A percentile compares a stretch with the other conserved stretches of the same genome.
These are phyloP conservation scores for Aspergillus awamori DNA, from an alignment of 2,329 filamentous ascomycete genomes.

Conservation along the genomic window DNA sequence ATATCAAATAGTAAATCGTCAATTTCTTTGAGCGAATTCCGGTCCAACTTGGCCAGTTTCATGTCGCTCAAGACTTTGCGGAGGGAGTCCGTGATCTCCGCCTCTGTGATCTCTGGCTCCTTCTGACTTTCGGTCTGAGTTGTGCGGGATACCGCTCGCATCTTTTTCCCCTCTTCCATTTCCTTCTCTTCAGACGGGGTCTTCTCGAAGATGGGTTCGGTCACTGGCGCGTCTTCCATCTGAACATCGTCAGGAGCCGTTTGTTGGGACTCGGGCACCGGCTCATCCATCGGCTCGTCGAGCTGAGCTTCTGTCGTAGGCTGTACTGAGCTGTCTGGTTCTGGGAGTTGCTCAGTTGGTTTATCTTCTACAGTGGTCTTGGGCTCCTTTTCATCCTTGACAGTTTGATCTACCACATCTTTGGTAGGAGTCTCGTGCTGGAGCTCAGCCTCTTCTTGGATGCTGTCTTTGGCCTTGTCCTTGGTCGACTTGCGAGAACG, in stretches of 20 bases:
- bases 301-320: not conserved
- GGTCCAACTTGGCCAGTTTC: constrained; percentile 61
- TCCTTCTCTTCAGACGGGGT: not conserved
- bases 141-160: not conserved
- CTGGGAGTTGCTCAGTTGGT: not conserved
- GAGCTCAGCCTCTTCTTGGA: constrained; percentile 10
- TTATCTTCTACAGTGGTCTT: not conserved
- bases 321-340: not conserved
- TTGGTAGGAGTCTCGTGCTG: not conserved
- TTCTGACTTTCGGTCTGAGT: constrained; percentile 5
- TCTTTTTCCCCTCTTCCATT: constrained; percentile 8
- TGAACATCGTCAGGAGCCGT: constrained; percentile 17
- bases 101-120: not conserved
- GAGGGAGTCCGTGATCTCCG: constrained; percentile 57
- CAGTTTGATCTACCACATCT: not conserved
- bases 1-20: constrained; percentile 81
- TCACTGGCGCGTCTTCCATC: constrained; percentile 17
- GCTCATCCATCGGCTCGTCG: not conserved
- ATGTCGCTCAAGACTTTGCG: constrained; percentile 62
- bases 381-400: not conserved
- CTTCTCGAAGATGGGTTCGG: not conserved
- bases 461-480: constrained; percentile 17
- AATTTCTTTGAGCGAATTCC: constrained; percentile 68
- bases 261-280: not conserved
- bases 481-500: constrained; percentile 27